Evolutionary conservation across 2,329 filamentous ascomycete species (phyloP), one percentile per base, ranked within the genome.

Genomic region (Lecanoromycetidae sp.): DNA sequence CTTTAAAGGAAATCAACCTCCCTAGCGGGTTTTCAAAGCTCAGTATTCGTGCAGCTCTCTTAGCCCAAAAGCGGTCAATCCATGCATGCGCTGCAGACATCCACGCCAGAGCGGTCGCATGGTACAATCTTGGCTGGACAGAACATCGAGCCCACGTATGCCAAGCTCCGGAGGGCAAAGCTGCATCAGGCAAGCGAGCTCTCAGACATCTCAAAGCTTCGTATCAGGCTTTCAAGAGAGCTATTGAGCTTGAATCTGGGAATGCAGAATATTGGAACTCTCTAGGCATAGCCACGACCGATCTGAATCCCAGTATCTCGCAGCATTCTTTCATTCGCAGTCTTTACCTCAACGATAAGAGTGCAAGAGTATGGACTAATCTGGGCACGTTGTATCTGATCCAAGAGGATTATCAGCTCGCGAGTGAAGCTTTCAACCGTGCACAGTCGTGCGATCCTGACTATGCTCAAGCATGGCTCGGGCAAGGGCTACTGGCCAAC

Each of bases 181-280:
- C 54, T 36, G 15, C 55, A 48, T 26, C 57, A 51, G 43, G 55
- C 55, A 8, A 79, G 78, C 57, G 82, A 74, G 53, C 57, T 15
- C 75, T 78, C 58, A 75, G 74, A 55, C 87, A 87, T 55, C 70
- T 91, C 38, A 88, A 83, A 61, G 81, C 87, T 5, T 77, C 91
- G 1, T 82, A 96, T 53, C 76, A 81, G 46, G 91, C 86, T 57
- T 96, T 98, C 74, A 98, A 98, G 67, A 76, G 86, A 36, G 85
- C 91, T 1, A 98, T 98, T 54, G 91, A 96, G 64, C 72, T 95
- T 1, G 93, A 98, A 63, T 84, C 88, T 5, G 85, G 87, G 43
- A 98, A 96, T 60, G 71, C 86, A 0, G 90, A 96, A 56, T 96
- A 96, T 63, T 98, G 91, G 91, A 96, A 96, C 60, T 82, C 91